Percentiles rank a stretch among this genome's conserved stretches.
Conservation (phyloP, 768 basidiomycete genomes). For the Suillus occidentalis region DNA sequence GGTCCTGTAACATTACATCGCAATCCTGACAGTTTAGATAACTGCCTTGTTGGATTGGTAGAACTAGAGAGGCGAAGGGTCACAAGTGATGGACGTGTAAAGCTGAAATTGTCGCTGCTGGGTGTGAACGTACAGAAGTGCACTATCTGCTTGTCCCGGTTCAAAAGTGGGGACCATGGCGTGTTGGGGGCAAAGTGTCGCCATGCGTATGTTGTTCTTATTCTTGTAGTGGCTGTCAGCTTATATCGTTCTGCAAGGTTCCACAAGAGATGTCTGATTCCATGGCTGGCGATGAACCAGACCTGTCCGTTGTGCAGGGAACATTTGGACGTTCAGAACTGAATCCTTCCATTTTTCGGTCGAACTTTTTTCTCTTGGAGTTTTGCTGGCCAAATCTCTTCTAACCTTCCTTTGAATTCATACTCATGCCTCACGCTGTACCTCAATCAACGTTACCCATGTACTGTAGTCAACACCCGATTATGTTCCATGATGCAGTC, state of each 20-base stretch:
- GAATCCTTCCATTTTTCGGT: background rate
- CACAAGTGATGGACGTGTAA: slow-evolving; percentile 64
- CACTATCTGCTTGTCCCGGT: slow-evolving; percentile 72
- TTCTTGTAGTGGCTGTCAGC: slow-evolving; percentile 3
- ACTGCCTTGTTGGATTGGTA: slow-evolving; percentile 43
- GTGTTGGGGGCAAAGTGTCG: slow-evolving; percentile 57
- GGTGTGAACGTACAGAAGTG: slow-evolving; percentile 69
- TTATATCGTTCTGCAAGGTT: slow-evolving; percentile 35
- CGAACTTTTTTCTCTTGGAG: background rate
- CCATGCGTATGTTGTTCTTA: slow-evolving; percentile 46
- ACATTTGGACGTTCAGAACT: slow-evolving; percentile 35
- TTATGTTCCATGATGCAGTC: background rate
- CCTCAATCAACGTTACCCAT: background rate
- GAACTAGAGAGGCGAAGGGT: slow-evolving; percentile 59
- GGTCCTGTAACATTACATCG: slow-evolving; percentile 45
- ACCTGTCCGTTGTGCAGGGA: slow-evolving; percentile 69
- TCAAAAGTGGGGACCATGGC: slow-evolving; percentile 56
- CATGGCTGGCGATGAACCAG: slow-evolving; percentile 59
- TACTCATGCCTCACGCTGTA: background rate
- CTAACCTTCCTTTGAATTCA: slow-evolving; percentile 5
- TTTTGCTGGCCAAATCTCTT: slow-evolving; percentile 3
- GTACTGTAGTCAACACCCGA: background rate
- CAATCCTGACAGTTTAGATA: slow-evolving; percentile 17
- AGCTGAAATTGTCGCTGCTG: slow-evolving; percentile 65
- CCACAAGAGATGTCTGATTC: slow-evolving; percentile 62